Conservation (phyloP, 345 rosid genomes). For the Camelina laxa region DNA sequence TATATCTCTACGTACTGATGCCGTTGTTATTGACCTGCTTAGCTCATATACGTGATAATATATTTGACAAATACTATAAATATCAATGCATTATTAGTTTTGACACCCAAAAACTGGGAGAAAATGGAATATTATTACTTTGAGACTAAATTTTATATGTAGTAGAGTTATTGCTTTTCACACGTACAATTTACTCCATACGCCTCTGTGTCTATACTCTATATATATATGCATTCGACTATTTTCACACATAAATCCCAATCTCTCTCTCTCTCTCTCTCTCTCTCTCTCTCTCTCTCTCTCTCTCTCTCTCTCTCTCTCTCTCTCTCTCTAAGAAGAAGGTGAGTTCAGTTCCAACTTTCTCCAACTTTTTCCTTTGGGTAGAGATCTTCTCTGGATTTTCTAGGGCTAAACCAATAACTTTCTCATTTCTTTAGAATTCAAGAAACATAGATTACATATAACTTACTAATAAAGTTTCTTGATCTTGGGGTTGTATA, state of each 20-base stretch:
- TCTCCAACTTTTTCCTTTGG: neutral
- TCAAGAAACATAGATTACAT: conserved; percentile 22
- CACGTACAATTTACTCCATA: conserved; percentile 32
- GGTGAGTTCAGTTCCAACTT: conserved; percentile 31
- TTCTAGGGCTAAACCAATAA: conserved; percentile 26
- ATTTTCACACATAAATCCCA: conserved; percentile 4
- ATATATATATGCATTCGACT: neutral
- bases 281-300: neutral
- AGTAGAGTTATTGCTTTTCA: neutral
- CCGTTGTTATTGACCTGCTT: no score
- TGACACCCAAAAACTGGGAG: conserved; percentile 16
- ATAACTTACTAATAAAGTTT: neutral
- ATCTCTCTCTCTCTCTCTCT: no score
- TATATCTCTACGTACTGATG: no score
- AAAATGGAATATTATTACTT: conserved; percentile 18
- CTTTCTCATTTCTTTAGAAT: neutral
- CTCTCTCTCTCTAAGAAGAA: conserved; percentile 23
- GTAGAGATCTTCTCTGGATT: neutral
- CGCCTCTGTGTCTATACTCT: neutral
- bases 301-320: no score
- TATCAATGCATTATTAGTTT: neutral
- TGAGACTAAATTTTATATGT: neutral
- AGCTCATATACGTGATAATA: no score
- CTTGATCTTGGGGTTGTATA: conserved; percentile 13
- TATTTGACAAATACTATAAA: no score